A percentile compares a stretch with the other conserved stretches of the same genome.
These are phyloP conservation scores for Aegilops longissima DNA, from an alignment of 176 grass and related monocot genomes.

Conservation along the genomic window DNA sequence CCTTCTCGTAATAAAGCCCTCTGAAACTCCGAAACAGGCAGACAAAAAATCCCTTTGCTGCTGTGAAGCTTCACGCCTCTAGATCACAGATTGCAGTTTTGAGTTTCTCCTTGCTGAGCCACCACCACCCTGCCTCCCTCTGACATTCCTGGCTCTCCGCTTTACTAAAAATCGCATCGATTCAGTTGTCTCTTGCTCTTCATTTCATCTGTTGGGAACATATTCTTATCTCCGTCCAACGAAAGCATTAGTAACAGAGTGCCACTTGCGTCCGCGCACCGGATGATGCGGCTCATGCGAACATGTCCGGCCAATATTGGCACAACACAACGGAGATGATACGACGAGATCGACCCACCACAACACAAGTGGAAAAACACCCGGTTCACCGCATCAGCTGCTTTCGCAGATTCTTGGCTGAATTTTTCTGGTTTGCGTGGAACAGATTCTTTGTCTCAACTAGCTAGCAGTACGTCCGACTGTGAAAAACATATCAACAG, in stretches of 20 bases:
- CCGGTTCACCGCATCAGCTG: neutral
- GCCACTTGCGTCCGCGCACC: too few species aligned
- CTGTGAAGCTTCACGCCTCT: neutral
- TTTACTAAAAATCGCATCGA: neutral
- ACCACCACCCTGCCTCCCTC: too few species aligned
- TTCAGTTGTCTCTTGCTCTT: neutral
- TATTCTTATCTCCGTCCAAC: neutral
- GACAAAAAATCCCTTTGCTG: too few species aligned
- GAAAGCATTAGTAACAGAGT: neutral
- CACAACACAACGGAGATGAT: too few species aligned
- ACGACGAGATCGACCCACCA: too few species aligned
- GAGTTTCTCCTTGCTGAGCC: neutral
- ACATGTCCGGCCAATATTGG: too few species aligned
- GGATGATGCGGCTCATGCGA: too few species aligned
- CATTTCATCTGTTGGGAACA: neutral
- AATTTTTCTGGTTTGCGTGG: too few species aligned
- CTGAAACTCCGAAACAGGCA: neutral
- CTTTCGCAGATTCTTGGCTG: neutral
- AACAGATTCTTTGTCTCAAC: neutral
- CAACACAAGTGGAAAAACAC: neutral
- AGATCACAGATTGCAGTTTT: neutral
- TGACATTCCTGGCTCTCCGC: neutral
- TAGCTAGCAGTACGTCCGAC: neutral
- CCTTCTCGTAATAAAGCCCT: neutral
- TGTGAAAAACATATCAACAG: neutral